Conservation (phyloP, 129 eudicot species). For the Sambucus nigra region DNA sequence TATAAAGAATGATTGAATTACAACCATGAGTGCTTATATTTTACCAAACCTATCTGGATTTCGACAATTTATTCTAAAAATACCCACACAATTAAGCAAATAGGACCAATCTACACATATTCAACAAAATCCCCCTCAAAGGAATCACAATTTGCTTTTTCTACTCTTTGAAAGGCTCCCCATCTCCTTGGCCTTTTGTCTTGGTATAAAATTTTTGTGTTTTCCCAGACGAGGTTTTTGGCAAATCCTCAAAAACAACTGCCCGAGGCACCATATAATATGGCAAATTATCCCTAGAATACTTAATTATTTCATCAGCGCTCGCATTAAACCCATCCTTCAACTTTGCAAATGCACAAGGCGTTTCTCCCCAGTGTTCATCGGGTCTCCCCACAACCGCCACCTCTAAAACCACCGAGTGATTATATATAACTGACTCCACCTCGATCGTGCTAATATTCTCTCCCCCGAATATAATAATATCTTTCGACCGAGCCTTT, state of each 20-base stretch:
- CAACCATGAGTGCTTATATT: not conserved
- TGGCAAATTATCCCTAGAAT: conserved; percentile 30
- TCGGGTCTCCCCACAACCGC: conserved; percentile 45
- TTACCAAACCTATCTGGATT: not conserved
- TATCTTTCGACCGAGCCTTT: conserved; percentile 40
- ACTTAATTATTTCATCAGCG: conserved; percentile 26
- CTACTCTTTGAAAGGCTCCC: conserved; percentile 30
- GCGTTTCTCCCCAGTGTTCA: conserved; percentile 41
- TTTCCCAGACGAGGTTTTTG: conserved; percentile 53
- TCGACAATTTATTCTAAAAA: too few relatives aligned
- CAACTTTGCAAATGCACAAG: conserved; percentile 42
- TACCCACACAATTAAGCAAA: too few relatives aligned
- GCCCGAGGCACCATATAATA: conserved; percentile 39
- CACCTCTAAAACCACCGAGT: conserved; percentile 39
- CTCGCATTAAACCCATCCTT: conserved; percentile 24
- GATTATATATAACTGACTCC: conserved; percentile 31
- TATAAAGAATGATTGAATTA: too few relatives aligned
- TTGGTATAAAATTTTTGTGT: conserved; percentile 37
- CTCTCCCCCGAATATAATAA: conserved; percentile 36
- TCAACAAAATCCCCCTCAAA: not conserved
- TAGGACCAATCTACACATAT: too few relatives aligned
- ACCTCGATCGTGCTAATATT: conserved; percentile 40
- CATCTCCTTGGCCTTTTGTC: conserved; percentile 38
- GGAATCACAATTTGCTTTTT: conserved; percentile 8
- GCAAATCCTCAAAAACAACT: conserved; percentile 43